Evolutionary conservation across 2,329 filamentous ascomycete species (phyloP), one percentile per base, ranked within the genome.

Genomic region (Cercospora sojina): DNA sequence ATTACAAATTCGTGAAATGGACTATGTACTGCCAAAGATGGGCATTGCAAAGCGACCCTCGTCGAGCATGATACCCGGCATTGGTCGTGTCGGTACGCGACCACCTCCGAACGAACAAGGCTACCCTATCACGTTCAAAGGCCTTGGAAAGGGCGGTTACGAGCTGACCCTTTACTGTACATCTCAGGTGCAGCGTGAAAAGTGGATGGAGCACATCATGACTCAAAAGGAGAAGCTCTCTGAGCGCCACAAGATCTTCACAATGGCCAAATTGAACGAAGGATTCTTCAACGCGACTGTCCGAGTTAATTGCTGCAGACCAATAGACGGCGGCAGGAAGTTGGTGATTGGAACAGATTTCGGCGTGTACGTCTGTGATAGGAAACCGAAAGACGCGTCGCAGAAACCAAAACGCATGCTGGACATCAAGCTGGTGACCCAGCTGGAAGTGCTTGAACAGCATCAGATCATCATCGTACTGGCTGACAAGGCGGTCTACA

Each of bases 191-290:
- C 91, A 92, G 27, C 87, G 95, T 66, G 92, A 94, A 78, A 99
- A 98, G 80, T 99, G 95, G 90, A 92, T 99, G 77, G 93, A 99
- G 80, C 90, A 92, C 75, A 97, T 99, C 73, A 92, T 97, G 75
- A 86, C 88, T 59, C 93, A 97, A 71, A 96, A 99, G 79, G 88
- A 91, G 74, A 91, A 91, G 69, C 84, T 99, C 65, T 88, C 93
- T 70, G 90, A 93, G 72, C 82, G 87, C 55, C 90, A 87, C 79
- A 90, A 89, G 73, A 89, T 90, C 75, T 90, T 88, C 75, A 88
- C 86, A 38, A 88, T 89, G 79, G 86, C 85, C 1, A 84, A 88
- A 62, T 80, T 90, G 29, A 92, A 92, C 67, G 92, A 95, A 66
- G 90, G 93, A 73, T 98, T 96, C 84, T 96, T 98, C 82, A 94